Conservation (phyloP, 768 basidiomycete species). For the Boletus coccyginus region DNA sequence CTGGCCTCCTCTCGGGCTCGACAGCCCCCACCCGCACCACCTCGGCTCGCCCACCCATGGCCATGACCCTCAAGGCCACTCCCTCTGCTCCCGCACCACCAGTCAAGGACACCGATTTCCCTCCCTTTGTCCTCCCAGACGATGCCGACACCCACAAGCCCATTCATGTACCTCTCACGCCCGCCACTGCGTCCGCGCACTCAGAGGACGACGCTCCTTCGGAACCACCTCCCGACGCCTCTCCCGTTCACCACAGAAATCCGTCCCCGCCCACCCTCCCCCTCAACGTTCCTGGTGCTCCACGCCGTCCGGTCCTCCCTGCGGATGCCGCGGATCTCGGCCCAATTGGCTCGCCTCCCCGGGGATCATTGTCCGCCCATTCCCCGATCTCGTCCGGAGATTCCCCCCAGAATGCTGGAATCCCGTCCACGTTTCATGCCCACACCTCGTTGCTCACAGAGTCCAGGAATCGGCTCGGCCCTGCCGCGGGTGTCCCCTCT, state of each 20-base stretch:
- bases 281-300: constrained; percentile 45
- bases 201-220: constrained; percentile 9
- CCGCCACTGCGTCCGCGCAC: neutral
- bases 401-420: constrained; percentile 41
- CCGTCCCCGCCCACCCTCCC: constrained; percentile 52
- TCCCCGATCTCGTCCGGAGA: constrained; percentile 46
- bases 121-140: constrained; percentile 64
- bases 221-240: constrained; percentile 11
- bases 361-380: constrained; percentile 44
- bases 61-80: constrained; percentile 66
- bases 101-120: constrained; percentile 71
- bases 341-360: constrained; percentile 80
- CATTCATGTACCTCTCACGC: constrained; percentile 4
- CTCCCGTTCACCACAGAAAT: constrained; percentile 25
- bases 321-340: constrained; percentile 59
- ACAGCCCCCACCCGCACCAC: constrained; percentile 63
- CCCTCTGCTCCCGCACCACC: constrained; percentile 80
- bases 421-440: constrained; percentile 72
- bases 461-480: constrained; percentile 33
- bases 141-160: constrained; percentile 38
- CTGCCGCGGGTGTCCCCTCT: constrained; percentile 50
- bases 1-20: constrained; percentile 46
- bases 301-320: constrained; percentile 43
- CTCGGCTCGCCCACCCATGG: constrained; percentile 56
- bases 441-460: constrained; percentile 50